phyloP scores from a whole-genome alignment of 2,329 filamentous ascomycete species.

The Aspergillus sp. region DNA sequence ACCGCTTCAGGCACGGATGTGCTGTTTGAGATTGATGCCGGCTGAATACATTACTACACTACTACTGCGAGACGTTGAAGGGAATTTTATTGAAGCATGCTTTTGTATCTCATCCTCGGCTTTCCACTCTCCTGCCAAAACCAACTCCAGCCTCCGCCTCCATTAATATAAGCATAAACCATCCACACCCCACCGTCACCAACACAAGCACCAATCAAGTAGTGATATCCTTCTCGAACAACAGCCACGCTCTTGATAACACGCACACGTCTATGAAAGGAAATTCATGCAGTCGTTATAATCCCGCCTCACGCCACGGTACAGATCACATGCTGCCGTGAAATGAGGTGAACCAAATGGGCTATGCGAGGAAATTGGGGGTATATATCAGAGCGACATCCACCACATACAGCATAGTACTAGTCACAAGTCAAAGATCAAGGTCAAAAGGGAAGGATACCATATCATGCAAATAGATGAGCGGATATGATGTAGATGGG shows the following conservation, averaged over 20 bases:
- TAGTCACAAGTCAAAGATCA: conserved; percentile 12
- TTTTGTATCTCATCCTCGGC: too few relatives aligned
- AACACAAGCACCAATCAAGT: background rate
- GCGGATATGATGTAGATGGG: conserved; percentile 2
- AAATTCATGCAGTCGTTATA: conserved; percentile 30
- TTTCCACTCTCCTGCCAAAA: too few relatives aligned
- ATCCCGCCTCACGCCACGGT: conserved; percentile 20
- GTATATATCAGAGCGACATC: conserved; percentile 27
- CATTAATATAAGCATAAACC: background rate
- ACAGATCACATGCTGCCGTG: conserved; percentile 16
- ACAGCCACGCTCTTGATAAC: conserved; percentile 14
- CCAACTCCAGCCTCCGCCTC: background rate
- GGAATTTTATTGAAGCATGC: conserved; percentile 1
- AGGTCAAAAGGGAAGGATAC: conserved; percentile 2
- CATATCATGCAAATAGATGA: background rate
- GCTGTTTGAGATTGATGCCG: too few relatives aligned
- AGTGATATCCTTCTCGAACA: background rate
- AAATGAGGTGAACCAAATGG: conserved; percentile 22
- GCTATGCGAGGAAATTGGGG: conserved; percentile 26
- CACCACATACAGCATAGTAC: conserved; percentile 18
- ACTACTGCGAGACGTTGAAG: too few relatives aligned
- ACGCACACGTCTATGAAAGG: conserved; percentile 21
- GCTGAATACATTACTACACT: too few relatives aligned
- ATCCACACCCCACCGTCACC: background rate
- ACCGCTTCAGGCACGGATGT: too few relatives aligned